Evolutionary conservation across 2,329 filamentous ascomycete species (phyloP).

Genomic region (Fusarium sp.): DNA sequence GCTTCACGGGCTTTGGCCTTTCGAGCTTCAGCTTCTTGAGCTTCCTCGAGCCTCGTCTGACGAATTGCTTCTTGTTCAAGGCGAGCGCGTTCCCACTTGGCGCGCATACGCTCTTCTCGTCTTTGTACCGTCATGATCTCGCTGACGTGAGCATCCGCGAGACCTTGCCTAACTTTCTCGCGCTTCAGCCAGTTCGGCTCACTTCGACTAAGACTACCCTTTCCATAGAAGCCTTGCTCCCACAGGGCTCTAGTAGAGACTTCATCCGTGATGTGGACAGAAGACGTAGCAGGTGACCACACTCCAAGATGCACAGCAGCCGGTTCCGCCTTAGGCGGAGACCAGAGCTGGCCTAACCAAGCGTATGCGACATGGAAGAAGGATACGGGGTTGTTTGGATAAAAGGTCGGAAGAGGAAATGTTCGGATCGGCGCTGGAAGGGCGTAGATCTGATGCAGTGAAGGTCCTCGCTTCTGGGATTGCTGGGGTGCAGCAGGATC

Average conservation of each 20-base stretch:
- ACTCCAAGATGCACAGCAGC: slow-evolving; percentile 75
- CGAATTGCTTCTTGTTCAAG: slow-evolving; percentile 87
- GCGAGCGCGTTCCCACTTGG: slow-evolving; percentile 93
- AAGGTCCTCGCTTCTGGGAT: slow-evolving; percentile 52
- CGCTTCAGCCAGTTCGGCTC: slow-evolving; percentile 93
- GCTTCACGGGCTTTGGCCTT: slow-evolving; percentile 24
- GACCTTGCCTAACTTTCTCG: slow-evolving; percentile 78
- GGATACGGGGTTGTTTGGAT: slow-evolving; percentile 93
- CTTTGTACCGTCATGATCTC: slow-evolving; percentile 84
- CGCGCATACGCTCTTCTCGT: slow-evolving; percentile 82
- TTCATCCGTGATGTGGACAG: slow-evolving; percentile 84
- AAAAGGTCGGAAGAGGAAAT: slow-evolving; percentile 87
- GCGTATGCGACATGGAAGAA: slow-evolving; percentile 82
- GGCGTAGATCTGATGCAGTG: slow-evolving; percentile 80
- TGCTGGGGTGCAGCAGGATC: slow-evolving; percentile 35
- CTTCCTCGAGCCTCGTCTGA: slow-evolving; percentile 67
- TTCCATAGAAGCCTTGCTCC: slow-evolving; percentile 98
- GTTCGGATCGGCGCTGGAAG: slow-evolving; percentile 84
- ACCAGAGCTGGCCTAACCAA: slow-evolving; percentile 79
- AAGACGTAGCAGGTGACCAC: slow-evolving; percentile 85
- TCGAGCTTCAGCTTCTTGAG: slow-evolving; percentile 44
- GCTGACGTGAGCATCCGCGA: slow-evolving; percentile 75
- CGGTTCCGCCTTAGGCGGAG: slow-evolving; percentile 74
- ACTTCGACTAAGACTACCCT: slow-evolving; percentile 91
- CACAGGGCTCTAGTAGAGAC: slow-evolving; percentile 84